Base-by-base conservation (phyloP, 495 filamentous ascomycete genomes). In the Sporormia fimetaria region DNA sequence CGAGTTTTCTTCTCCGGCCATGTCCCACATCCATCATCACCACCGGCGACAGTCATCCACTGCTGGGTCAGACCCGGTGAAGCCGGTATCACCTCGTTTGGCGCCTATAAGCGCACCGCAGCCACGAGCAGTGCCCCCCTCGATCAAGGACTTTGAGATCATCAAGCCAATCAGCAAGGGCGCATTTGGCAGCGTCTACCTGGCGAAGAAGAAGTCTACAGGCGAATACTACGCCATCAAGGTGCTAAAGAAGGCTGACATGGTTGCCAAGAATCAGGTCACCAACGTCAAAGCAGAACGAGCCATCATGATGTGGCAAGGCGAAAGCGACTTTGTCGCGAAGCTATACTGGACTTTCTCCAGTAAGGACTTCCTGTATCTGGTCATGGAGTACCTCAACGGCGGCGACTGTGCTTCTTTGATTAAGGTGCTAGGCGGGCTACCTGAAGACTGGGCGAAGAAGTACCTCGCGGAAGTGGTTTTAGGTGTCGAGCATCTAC, bases 281-380 rank as follows among this genome's bases (percentile, higher is more conserved):
- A 94, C 88, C 33, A 98, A 98, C 57, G 90, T 98, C 47, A 94
- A 96, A 63, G 90, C 92, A 8, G 90, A 98, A 62, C 74, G 90
- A 48, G 92, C 92, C n/a, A 98, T 98, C 54, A 95, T 98, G 90
- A 98, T 98, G 92, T 94, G 90, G 78, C 92, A 98, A 65, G 92
- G 92, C 18, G 90, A 96, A 57, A 98, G 90, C 61, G 90, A 98
- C 49, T 98, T 96, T 62, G 90, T 98, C 34, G 90, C 90, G 11
- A 98, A 98, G 62, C 69, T 98, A 4, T 96, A 95, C 64, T 98
- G 90, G 90, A 96, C 90, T 0, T 98, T 98, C 56, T 88, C 90
- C 20, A 98, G 92, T 69, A 98, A 98, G 57, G 90, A 98, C 57
- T 98, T 93, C 57, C 78, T 98, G 21, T 98, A 96, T 58, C 67